phyloP scores from a whole-genome alignment of 169 alveolate species.

The Plasmodium ovale region DNA sequence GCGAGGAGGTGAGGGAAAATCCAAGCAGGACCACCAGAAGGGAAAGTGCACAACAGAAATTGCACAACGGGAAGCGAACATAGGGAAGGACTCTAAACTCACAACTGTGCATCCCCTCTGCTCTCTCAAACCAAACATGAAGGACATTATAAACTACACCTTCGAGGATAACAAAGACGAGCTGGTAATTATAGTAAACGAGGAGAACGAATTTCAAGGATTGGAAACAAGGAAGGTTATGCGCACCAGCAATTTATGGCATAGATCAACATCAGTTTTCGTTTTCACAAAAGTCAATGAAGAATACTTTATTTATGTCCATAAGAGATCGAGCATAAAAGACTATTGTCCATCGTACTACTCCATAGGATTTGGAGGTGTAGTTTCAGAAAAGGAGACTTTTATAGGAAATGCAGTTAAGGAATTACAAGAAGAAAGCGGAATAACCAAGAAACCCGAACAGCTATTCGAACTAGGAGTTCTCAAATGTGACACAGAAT shows the following conservation, averaged over 20 bases:
- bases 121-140: not conserved
- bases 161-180: constrained; percentile 64
- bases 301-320: constrained; percentile 76
- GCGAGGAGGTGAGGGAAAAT: too few species aligned
- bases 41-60: too few species aligned
- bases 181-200: constrained; percentile 58
- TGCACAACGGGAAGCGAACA: too few species aligned
- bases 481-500: constrained; percentile 64
- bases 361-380: constrained; percentile 83
- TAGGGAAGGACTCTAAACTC: too few species aligned
- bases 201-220: constrained; percentile 25
- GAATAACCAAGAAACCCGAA: constrained; percentile 76
- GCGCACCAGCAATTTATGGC: constrained; percentile 82
- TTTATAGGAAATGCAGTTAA: constrained; percentile 77
- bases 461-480: constrained; percentile 78
- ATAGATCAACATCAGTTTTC: constrained; percentile 79
- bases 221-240: constrained; percentile 41
- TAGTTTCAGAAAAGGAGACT: constrained; percentile 77
- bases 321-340: constrained; percentile 76
- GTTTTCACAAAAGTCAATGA: constrained; percentile 62
- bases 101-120: not conserved
- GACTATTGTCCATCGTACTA: constrained; percentile 81
- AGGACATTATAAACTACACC: constrained; percentile 24
- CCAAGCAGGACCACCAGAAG: too few species aligned
- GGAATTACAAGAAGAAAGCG: constrained; percentile 81